A percentile compares a stretch with the other conserved stretches of the same genome.
Evolutionary conservation across 2,329 filamentous ascomycete genomes (phyloP).

Genomic region (Plectosphaerella cucumerina): DNA sequence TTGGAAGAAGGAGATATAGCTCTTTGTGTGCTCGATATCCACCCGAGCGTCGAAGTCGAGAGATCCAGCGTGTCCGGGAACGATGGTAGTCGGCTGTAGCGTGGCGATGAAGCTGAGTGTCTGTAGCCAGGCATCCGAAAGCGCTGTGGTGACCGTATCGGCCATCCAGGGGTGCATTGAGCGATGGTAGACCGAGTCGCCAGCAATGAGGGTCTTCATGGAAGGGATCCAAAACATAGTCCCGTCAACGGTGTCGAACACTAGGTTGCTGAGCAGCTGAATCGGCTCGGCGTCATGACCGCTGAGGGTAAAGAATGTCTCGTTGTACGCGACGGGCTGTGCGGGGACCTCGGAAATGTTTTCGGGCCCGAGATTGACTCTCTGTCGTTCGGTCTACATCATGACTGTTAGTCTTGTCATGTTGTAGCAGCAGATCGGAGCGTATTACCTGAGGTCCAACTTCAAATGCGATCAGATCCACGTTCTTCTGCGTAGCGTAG

Average conservation of each 20-base stretch:
- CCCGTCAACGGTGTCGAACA: slow-evolving; percentile 5
- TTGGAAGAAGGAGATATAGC: slow-evolving; percentile 7
- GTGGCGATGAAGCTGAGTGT: slow-evolving; percentile 3
- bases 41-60: neutral
- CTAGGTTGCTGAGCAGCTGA: slow-evolving; percentile 1
- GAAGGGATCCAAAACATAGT: slow-evolving; percentile 6
- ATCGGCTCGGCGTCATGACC: slow-evolving; percentile 7
- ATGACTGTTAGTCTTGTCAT: no score
- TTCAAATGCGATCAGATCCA: slow-evolving; percentile 2
- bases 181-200: slow-evolving; percentile 6
- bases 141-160: slow-evolving; percentile 5
- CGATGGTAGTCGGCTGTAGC: neutral
- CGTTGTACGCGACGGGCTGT: slow-evolving; percentile 7
- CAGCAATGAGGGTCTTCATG: slow-evolving; percentile 4
- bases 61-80: slow-evolving; percentile 4
- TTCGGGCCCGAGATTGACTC: neutral
- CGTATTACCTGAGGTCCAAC: slow-evolving; percentile 1
- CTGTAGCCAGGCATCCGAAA: slow-evolving; percentile 5
- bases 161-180: slow-evolving; percentile 9
- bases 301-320: slow-evolving; percentile 5
- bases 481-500: slow-evolving; percentile 4
- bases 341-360: slow-evolving; percentile 3
- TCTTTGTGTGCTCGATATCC: slow-evolving; percentile 3
- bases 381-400: no score
- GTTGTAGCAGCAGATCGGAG: no score